Evolutionary conservation across 805 yeast species (phyloP).

Genomic region (Myxozyma mucilagina): DNA sequence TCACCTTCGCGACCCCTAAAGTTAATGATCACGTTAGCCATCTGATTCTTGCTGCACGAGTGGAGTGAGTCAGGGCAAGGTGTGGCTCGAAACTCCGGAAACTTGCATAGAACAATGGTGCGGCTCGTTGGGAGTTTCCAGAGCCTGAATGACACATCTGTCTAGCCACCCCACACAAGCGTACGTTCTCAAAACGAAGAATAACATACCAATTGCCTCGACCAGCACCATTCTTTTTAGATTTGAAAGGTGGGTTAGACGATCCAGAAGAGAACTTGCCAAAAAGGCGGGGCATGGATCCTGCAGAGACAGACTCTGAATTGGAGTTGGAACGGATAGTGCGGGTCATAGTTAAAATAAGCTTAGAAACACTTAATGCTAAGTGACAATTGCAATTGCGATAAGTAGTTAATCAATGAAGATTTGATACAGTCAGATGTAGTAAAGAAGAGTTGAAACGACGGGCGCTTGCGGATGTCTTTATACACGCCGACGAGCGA

Average conservation of each 20-base stretch:
- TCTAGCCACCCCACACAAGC: too few species aligned
- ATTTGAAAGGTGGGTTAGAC: conserved; percentile 21
- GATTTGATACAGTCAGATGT: not conserved
- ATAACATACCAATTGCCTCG: conserved; percentile 34
- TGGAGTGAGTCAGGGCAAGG: not conserved
- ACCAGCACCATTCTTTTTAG: conserved; percentile 36
- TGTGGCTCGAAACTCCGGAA: not conserved
- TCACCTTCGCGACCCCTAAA: conserved; percentile 35
- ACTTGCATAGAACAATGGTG: not conserved
- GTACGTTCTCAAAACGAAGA: not conserved
- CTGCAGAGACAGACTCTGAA: conserved; percentile 5
- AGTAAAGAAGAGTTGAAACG: not conserved
- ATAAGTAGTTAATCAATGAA: not conserved
- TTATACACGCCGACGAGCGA: conserved; percentile 2
- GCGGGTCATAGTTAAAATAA: conserved; percentile 20
- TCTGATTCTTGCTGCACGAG: not conserved
- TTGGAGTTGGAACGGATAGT: conserved; percentile 27
- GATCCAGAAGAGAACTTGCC: conserved; percentile 29
- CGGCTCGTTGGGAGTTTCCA: conserved; percentile 10
- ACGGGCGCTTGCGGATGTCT: not conserved
- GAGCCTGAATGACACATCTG: not conserved
- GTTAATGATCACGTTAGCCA: not conserved
- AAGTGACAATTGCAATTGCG: not conserved
- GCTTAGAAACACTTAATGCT: not conserved
- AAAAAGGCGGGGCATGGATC: conserved; percentile 30